These are phyloP conservation scores for Gilbertella persicaria DNA, from an alignment of 371 early-diverging fungal species.

Conservation along the genomic window DNA sequence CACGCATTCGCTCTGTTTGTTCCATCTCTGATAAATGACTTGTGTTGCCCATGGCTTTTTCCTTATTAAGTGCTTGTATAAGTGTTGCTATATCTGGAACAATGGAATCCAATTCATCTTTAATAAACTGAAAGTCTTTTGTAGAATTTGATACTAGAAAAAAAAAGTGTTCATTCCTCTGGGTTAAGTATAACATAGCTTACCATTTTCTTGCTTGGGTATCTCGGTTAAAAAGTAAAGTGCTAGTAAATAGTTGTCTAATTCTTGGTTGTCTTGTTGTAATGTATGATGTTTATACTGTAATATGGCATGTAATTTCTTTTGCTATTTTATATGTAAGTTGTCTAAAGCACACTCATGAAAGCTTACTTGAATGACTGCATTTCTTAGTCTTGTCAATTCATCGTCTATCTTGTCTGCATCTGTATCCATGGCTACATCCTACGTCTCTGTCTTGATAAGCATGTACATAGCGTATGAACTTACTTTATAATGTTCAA, in stretches of 20 bases:
- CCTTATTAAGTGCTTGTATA: background rate
- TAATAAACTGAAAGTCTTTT: background rate
- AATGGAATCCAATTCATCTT: background rate
- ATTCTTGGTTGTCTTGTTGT: background rate
- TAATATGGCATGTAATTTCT: background rate
- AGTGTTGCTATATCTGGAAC: background rate
- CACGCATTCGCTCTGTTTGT: background rate
- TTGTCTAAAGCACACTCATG: background rate
- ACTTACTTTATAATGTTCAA: slow-evolving; percentile 7
- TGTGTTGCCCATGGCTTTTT: background rate
- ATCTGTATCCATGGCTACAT: background rate
- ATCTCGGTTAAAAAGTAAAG: background rate
- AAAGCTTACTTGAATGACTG: slow-evolving; percentile 10
- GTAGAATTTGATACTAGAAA: background rate
- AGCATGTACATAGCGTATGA: background rate
- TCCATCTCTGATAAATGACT: background rate
- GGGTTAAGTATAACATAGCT: background rate
- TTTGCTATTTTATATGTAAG: background rate
- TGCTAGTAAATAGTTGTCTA: background rate
- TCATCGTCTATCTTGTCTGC: background rate
- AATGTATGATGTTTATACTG: background rate
- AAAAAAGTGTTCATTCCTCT: background rate
- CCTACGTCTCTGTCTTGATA: background rate
- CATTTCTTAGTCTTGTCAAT: background rate
- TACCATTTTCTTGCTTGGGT: slow-evolving; percentile 7